Conservation (phyloP, 768 basidiomycete species). For the Nidularia pulvinata region DNA sequence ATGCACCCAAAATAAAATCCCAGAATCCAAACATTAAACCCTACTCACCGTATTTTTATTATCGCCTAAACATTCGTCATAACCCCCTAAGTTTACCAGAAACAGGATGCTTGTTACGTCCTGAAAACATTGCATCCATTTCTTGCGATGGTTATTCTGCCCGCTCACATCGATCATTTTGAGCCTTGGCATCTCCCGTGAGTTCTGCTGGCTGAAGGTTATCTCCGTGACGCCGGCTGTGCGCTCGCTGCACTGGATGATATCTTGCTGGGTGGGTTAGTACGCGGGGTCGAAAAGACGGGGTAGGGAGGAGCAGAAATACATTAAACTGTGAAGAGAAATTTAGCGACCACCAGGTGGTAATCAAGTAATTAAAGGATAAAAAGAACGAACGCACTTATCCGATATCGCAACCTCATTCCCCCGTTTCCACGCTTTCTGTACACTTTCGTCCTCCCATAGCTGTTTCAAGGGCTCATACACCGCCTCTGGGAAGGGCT, state of each 20-base stretch:
- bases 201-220: conserved; percentile 69
- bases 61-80: conserved; percentile 93
- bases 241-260: conserved; percentile 81
- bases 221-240: conserved; percentile 94
- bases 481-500: conserved; percentile 74
- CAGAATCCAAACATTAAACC: too few species aligned
- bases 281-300: conserved; percentile 78
- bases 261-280: conserved; percentile 82
- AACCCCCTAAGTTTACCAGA: conserved; percentile 88
- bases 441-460: conserved; percentile 79
- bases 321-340: conserved; percentile 48
- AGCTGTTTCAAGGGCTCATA: conserved; percentile 65
- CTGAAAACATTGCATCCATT: conserved; percentile 96
- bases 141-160: conserved; percentile 90
- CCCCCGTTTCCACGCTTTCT: conserved; percentile 77
- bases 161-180: conserved; percentile 88
- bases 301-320: conserved; percentile 81
- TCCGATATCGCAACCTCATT: conserved; percentile 94
- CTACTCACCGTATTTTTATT: conserved; percentile 83
- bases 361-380: background rate
- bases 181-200: conserved; percentile 68
- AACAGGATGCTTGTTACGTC: conserved; percentile 94
- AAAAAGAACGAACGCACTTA: conserved; percentile 52
- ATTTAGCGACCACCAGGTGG: background rate
- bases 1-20: background rate